Percentiles rank a stretch among this genome's conserved stretches.
phyloP scores from a whole-genome alignment of 2,329 filamentous ascomycete species.

The Epichloe gansuensis region DNA sequence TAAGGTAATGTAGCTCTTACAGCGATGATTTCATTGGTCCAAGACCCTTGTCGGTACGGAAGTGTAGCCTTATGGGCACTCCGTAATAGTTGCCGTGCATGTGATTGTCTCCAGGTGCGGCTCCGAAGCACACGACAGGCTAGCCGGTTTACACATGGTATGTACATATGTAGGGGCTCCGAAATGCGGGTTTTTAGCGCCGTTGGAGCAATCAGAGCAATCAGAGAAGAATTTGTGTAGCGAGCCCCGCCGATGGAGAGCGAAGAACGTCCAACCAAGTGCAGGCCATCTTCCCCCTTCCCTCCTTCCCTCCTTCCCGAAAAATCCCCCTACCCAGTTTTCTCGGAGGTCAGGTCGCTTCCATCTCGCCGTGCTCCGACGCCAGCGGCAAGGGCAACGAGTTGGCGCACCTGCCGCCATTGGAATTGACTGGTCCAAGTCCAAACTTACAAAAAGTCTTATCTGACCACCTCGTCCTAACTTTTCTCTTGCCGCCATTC shows the following conservation, averaged over 20 bases:
- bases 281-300: not conserved
- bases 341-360: no score
- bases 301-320: no score
- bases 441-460: conserved; percentile 2
- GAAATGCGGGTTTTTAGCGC: not conserved
- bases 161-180: not conserved
- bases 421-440: not conserved
- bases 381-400: not conserved
- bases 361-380: not conserved
- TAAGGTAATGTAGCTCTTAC: no score
- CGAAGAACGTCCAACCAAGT: not conserved
- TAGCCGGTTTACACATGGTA: not conserved
- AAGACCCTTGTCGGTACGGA: no score
- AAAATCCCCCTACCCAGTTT: no score
- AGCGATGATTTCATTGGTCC: no score
- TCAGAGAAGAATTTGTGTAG: not conserved
- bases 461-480: not conserved
- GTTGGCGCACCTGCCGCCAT: no score
- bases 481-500: not conserved
- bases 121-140: not conserved
- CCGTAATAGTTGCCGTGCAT: no score
- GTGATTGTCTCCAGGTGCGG: no score
- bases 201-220: no score
- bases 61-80: no score
- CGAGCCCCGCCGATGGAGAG: not conserved